A percentile compares a stretch with the other conserved stretches of the same genome.
phyloP scores from a whole-genome alignment of 2,329 filamentous ascomycete genomes.

The Cladosporium sphaerospermum region DNA sequence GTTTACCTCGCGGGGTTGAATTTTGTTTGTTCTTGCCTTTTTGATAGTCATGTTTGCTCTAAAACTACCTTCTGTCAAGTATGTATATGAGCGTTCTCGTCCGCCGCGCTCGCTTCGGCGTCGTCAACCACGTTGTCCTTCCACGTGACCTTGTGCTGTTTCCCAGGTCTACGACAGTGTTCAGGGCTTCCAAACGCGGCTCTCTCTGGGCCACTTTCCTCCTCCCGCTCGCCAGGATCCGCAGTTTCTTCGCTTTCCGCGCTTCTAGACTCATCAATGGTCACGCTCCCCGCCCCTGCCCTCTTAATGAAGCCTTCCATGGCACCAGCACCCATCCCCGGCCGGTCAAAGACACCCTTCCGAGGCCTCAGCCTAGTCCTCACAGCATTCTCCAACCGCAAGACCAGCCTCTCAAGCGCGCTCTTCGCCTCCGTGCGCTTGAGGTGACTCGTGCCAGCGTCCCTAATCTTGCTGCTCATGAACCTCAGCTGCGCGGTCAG shows the following conservation, averaged over 20 bases:
- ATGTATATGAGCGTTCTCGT: conserved; percentile 9
- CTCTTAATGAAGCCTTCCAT: conserved; percentile 22
- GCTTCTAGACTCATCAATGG: background rate
- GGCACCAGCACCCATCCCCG: background rate
- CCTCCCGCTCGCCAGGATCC: background rate
- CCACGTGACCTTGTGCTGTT: conserved; percentile 10
- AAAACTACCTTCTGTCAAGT: background rate
- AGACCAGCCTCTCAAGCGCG: conserved; percentile 65
- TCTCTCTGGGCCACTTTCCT: background rate
- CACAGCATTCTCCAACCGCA: conserved; percentile 65
- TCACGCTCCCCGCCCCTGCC: background rate
- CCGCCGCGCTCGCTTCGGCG: background rate
- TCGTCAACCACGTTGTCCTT: background rate
- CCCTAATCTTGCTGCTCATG: conserved; percentile 58
- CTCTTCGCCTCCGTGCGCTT: conserved; percentile 71
- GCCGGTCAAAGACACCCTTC: conserved; percentile 25
- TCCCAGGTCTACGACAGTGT: background rate
- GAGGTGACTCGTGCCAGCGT: conserved; percentile 66
- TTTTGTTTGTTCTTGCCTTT: background rate
- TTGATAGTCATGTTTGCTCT: background rate
- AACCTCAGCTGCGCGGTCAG: conserved; percentile 55
- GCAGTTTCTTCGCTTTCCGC: background rate
- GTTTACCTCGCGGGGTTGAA: background rate
- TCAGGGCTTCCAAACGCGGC: background rate
- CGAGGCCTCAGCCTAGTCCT: conserved; percentile 49